Conservation (phyloP, 108 stramenopile genomes). For the Conticribra weissflogii region DNA sequence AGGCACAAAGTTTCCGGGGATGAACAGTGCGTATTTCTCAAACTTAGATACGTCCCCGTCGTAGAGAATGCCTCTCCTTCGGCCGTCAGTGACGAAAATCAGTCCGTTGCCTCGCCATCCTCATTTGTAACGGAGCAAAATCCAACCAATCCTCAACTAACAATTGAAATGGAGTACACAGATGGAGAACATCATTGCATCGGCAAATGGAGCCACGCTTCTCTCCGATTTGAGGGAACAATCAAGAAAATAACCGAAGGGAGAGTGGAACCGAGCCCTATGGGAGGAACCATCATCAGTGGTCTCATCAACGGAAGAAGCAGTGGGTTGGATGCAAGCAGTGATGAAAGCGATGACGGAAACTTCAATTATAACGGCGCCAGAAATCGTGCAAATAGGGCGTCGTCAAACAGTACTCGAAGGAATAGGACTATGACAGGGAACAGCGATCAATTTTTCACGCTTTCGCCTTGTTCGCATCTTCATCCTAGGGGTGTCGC, state of each 20-base stretch:
- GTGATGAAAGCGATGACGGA: slow-evolving; percentile 6
- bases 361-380: not conserved
- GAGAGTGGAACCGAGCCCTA: slow-evolving; percentile 18
- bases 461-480: slow-evolving; percentile 44
- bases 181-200: slow-evolving; percentile 27
- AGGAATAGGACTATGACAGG: no score
- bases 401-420: no score
- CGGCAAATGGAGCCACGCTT: slow-evolving; percentile 39
- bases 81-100: not conserved
- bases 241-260: slow-evolving; percentile 24
- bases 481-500: slow-evolving; percentile 32
- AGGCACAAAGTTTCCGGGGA: slow-evolving; percentile 32
- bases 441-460: slow-evolving; percentile 14
- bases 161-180: slow-evolving; percentile 42
- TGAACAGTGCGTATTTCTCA: slow-evolving; percentile 42
- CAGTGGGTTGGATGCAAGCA: not conserved
- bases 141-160: slow-evolving; percentile 13
- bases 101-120: not conserved
- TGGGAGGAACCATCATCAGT: slow-evolving; percentile 41
- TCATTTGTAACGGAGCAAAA: not conserved
- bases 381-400: no score
- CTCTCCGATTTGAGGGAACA: slow-evolving; percentile 29
- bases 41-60: slow-evolving; percentile 27
- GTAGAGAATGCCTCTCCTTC: not conserved
- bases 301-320: slow-evolving; percentile 25